Evolutionary conservation across 2,329 filamentous ascomycete species (phyloP).

Genomic region (Neopestalotiopsis clavispora): DNA sequence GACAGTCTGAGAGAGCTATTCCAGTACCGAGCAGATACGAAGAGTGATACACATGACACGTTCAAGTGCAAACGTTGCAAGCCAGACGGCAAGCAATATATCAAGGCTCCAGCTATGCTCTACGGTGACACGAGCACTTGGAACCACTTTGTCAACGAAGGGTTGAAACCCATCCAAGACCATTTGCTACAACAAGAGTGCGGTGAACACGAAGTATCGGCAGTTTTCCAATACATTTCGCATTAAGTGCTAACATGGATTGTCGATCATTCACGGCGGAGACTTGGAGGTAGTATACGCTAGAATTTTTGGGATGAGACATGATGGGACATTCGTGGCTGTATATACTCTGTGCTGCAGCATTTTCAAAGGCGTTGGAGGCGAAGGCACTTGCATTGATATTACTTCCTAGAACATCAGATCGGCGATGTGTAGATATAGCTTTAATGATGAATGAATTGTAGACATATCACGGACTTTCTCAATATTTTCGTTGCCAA

Average conservation of each 20-base stretch:
- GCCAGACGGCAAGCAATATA: constrained; percentile 81
- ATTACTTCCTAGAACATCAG: constrained; percentile 1
- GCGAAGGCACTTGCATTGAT: neutral
- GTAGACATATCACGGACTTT: neutral
- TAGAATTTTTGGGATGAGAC: neutral
- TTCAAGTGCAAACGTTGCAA: constrained; percentile 98
- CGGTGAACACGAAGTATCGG: constrained; percentile 79
- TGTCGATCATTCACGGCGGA: neutral
- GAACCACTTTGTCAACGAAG: constrained; percentile 93
- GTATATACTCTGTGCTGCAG: neutral
- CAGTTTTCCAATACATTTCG: constrained; percentile 98
- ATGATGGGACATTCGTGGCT: neutral
- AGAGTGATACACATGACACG: constrained; percentile 94
- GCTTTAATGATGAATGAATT: no score
- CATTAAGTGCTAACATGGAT: constrained; percentile 54
- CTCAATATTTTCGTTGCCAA: neutral
- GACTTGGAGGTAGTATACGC: neutral
- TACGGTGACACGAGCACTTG: constrained; percentile 99
- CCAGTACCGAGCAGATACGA: constrained; percentile 84
- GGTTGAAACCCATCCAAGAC: constrained; percentile 85
- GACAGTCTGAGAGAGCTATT: constrained; percentile 93
- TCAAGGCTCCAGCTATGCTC: constrained; percentile 93
- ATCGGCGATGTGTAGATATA: constrained; percentile 7
- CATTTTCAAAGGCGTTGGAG: constrained; percentile 9
- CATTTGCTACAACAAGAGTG: constrained; percentile 86